Evolutionary conservation across 2,329 filamentous ascomycete genomes (phyloP).

Genomic region (Aspergillus viridinutans): DNA sequence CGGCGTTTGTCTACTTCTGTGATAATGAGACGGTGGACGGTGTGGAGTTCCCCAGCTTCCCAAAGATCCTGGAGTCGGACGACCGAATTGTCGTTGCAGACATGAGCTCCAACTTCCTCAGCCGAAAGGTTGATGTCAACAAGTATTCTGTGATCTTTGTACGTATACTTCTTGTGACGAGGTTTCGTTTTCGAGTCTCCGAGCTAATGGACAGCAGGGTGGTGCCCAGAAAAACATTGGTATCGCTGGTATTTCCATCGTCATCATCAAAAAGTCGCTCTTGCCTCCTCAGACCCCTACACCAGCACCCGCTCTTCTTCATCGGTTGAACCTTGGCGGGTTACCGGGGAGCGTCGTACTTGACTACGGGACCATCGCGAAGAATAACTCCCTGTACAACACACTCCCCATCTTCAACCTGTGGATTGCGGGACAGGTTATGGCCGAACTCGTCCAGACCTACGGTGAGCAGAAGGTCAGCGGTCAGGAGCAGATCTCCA

Average conservation of each 20-base stretch:
- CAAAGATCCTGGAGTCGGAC: slow-evolving; percentile 58
- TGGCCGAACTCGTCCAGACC: slow-evolving; percentile 65
- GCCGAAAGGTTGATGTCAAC: slow-evolving; percentile 67
- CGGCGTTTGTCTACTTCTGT: slow-evolving; percentile 79
- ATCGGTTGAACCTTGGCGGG: slow-evolving; percentile 70
- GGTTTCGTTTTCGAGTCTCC: not conserved
- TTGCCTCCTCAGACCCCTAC: slow-evolving; percentile 64
- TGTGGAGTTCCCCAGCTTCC: slow-evolving; percentile 78
- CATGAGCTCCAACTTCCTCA: slow-evolving; percentile 93
- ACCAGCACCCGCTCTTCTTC: slow-evolving; percentile 64
- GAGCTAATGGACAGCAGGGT: slow-evolving; percentile 34
- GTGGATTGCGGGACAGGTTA: slow-evolving; percentile 83
- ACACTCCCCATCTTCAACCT: slow-evolving; percentile 93
- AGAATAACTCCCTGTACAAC: slow-evolving; percentile 95
- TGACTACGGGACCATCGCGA: slow-evolving; percentile 77
- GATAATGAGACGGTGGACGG: slow-evolving; percentile 79
- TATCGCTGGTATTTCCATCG: slow-evolving; percentile 77
- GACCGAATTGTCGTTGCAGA: slow-evolving; percentile 80
- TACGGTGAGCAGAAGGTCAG: slow-evolving; percentile 65
- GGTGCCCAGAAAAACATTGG: slow-evolving; percentile 95
- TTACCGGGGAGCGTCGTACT: slow-evolving; percentile 63
- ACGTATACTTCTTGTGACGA: slow-evolving; percentile 15
- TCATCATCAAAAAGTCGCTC: slow-evolving; percentile 76
- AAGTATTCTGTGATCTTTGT: slow-evolving; percentile 87
- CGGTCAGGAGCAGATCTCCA: slow-evolving; percentile 69